These are phyloP conservation scores for Brasilioporus rufonigricans DNA, from an alignment of 768 basidiomycete genomes.

Conservation along the genomic window DNA sequence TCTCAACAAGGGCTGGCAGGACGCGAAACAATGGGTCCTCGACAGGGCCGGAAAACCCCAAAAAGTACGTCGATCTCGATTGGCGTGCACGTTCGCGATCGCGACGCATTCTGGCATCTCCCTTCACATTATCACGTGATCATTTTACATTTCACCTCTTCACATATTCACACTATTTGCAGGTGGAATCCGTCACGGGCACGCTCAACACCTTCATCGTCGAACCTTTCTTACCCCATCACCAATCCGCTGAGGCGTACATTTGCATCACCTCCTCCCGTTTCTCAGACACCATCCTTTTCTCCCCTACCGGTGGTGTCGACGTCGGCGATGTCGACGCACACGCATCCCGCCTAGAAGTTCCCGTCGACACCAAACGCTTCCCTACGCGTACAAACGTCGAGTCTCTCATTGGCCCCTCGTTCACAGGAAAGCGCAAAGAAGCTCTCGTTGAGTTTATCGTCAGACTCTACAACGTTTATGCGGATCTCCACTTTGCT, in stretches of 20 bases:
- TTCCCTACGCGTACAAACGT: constrained; percentile 86
- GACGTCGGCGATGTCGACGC: constrained; percentile 98
- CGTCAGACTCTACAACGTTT: constrained; percentile 92
- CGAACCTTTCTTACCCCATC: constrained; percentile 98
- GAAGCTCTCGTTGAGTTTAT: constrained; percentile 95
- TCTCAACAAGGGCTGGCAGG: constrained; percentile 91
- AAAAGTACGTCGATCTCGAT: constrained; percentile 44
- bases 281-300: constrained; percentile 94
- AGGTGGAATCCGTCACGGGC: constrained; percentile 95
- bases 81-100: constrained; percentile 7
- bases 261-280: constrained; percentile 96
- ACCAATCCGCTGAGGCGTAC: constrained; percentile 93
- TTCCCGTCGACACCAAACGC: constrained; percentile 60
- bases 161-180: constrained; percentile 14
- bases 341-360: constrained; percentile 86
- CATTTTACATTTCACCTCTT: constrained; percentile 1
- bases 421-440: constrained; percentile 84
- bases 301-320: constrained; percentile 98
- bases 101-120: constrained; percentile 8
- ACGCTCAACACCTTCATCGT: constrained; percentile 97
- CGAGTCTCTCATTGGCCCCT: constrained; percentile 68
- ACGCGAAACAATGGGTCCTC: constrained; percentile 83
- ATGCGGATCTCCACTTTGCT: constrained; percentile 98
- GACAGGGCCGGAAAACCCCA: constrained; percentile 90
- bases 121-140: constrained; percentile 27